phyloP scores from a whole-genome alignment of 768 basidiomycete species.

The Suillus ampliporus region DNA sequence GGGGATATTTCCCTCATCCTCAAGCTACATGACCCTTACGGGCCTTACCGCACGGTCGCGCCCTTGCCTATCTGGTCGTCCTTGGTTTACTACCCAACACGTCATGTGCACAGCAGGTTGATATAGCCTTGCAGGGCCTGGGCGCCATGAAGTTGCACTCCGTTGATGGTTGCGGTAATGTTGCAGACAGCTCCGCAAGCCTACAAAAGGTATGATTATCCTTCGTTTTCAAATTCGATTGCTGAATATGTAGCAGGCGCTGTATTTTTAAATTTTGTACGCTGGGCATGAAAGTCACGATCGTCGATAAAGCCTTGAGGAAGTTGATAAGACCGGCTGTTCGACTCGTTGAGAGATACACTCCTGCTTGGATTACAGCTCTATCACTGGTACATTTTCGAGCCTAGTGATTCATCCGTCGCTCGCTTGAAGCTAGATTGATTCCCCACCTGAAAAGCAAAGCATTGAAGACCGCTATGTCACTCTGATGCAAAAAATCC shows the following conservation, averaged over 20 bases:
- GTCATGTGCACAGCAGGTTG: constrained; percentile 63
- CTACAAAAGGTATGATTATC: constrained; percentile 35
- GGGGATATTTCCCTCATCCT: constrained; percentile 56
- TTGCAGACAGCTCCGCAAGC: constrained; percentile 8
- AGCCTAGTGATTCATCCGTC: background rate
- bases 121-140: constrained; percentile 55
- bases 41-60: constrained; percentile 56
- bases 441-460: constrained; percentile 18
- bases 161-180: constrained; percentile 49
- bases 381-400: constrained; percentile 38
- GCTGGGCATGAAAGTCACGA: constrained; percentile 55
- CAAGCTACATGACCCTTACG: constrained; percentile 55
- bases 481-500: constrained; percentile 65
- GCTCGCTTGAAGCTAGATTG: constrained; percentile 15
- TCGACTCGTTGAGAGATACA: constrained; percentile 45
- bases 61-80: constrained; percentile 66
- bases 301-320: constrained; percentile 70
- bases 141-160: constrained; percentile 50
- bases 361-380: constrained; percentile 54
- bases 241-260: constrained; percentile 42
- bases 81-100: constrained; percentile 61
- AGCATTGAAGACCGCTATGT: constrained; percentile 51
- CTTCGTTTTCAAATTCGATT: background rate
- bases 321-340: constrained; percentile 55
- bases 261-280: too few species aligned